These are phyloP conservation scores for Stemphylium lycopersici DNA, from an alignment of 2,329 filamentous ascomycete species.

Conservation along the genomic window DNA sequence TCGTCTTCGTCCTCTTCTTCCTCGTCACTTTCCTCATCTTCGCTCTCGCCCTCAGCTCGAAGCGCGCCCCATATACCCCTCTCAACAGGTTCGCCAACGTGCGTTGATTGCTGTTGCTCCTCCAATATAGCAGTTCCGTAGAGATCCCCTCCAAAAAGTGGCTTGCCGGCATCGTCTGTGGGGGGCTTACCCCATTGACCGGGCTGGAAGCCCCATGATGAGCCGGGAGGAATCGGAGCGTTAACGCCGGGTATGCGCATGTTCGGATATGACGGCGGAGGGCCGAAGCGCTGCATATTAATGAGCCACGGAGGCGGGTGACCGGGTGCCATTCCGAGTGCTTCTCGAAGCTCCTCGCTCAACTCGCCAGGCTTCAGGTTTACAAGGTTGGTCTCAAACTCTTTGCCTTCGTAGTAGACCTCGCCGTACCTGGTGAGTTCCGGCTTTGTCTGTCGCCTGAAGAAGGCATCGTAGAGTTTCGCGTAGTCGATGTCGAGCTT, in stretches of 20 bases:
- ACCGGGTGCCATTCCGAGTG: constrained; percentile 89
- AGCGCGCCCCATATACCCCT: constrained; percentile 91
- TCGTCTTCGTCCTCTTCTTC: constrained; percentile 68
- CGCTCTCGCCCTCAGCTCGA: constrained; percentile 77
- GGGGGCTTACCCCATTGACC: constrained; percentile 97
- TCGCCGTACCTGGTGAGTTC: constrained; percentile 93
- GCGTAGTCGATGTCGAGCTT: constrained; percentile 98
- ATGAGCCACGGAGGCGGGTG: constrained; percentile 97
- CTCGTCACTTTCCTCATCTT: constrained; percentile 66
- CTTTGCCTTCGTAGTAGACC: constrained; percentile 99
- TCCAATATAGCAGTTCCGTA: constrained; percentile 77
- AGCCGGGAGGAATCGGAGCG: constrained; percentile 86
- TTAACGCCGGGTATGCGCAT: constrained; percentile 94
- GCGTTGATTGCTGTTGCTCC: constrained; percentile 61
- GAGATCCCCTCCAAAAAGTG: constrained; percentile 91
- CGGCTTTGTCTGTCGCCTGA: constrained; percentile 96
- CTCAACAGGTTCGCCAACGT: constrained; percentile 76
- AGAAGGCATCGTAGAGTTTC: constrained; percentile 97
- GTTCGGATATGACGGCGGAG: constrained; percentile 93
- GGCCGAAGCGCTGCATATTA: constrained; percentile 92
- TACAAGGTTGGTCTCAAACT: constrained; percentile 92
- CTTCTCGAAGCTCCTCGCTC: constrained; percentile 87
- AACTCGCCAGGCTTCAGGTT: constrained; percentile 90
- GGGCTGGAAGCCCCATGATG: constrained; percentile 92
- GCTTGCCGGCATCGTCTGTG: constrained; percentile 88